phyloP scores from a whole-genome alignment of 257 asterid species.

The Forsythia suspensa region DNA sequence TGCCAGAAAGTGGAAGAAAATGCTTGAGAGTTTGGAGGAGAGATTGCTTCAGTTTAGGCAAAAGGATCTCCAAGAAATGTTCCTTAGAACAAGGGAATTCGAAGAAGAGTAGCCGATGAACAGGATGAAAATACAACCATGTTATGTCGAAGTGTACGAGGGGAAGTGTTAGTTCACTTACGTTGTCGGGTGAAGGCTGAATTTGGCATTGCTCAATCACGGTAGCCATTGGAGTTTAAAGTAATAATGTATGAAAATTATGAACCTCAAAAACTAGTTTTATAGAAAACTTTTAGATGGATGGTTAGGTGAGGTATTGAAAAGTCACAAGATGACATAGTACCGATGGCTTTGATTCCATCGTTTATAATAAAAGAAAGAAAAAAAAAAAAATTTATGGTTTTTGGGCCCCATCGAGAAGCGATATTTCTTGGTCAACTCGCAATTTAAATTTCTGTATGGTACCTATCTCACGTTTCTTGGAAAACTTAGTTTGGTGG shows the following conservation, averaged over 20 bases:
- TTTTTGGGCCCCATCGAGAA: neutral
- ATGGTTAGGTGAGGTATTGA: constrained; percentile 1
- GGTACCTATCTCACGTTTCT: neutral
- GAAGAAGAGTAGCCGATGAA: constrained; percentile 33
- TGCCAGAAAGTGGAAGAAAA: constrained; percentile 41
- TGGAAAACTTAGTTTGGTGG: neutral
- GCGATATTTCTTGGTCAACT: no score
- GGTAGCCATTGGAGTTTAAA: constrained; percentile 2
- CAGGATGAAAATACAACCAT: constrained; percentile 23
- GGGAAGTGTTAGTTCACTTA: constrained; percentile 21
- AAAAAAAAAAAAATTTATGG: neutral
- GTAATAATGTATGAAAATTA: neutral
- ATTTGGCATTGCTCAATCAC: constrained; percentile 17
- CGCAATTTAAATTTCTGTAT: no score
- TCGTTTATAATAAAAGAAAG: no score
- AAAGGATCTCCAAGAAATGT: constrained; percentile 22
- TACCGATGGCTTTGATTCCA: no score
- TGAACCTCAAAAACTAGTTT: neutral
- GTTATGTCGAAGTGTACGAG: constrained; percentile 36
- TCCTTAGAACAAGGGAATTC: constrained; percentile 14
- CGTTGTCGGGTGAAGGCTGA: constrained; percentile 17
- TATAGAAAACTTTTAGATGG: neutral
- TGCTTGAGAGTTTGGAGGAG: constrained; percentile 28
- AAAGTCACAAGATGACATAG: neutral
- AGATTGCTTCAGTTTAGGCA: constrained; percentile 31